Evolutionary conservation across 768 basidiomycete species (phyloP), one percentile per base, ranked within the genome.

Genomic region (Sutorius australiensis): DNA sequence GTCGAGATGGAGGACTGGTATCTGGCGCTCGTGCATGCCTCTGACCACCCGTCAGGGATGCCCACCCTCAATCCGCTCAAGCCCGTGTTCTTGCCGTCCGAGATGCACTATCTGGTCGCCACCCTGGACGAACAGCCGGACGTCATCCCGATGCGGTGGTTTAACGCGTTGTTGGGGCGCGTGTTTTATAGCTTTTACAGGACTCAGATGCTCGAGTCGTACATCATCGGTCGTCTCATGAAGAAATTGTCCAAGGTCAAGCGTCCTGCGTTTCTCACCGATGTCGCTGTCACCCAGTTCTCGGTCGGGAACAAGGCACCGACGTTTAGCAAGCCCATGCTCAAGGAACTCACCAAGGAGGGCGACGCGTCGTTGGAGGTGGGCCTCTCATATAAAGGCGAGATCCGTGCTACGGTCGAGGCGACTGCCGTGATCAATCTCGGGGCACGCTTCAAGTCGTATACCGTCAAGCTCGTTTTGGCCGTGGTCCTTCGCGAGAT

Each of bases 1-100:
- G 75, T 85, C 49, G 90, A 93, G 65, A 97, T 98, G 91, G 97
- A 99, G 71, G 95, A 99, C 71, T 98, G 94, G 92, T 93, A 93
- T 67, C 72, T 92, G 33, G 77, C 91, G 0, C 78, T 97, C 50
- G 68, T 92, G 19, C 87, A 92, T 51, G 87, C 87, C 0, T 83
- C 85, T 8, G 75, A 81, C 53, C 70, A 86, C 49, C 81, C 85
- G 28, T 70, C 83, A 0, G 79, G 84, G 51, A 80, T 80, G 3
- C 79, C 86, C 3, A 81, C 77, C 7, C 79, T 90, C 42, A 67
- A 66, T 1, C 83, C 89, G 0, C 72, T 89, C 44, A 74, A 76
- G 37, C 64, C 77, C 33, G 77, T 95, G 16, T 98, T 93, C 74
- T 73, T 77, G 48, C 75, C 85, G 6, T 71, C 76, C 10, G 91